Evolutionary conservation across 73 alveolate species (phyloP).

Genomic region (Stentor roeselii): DNA sequence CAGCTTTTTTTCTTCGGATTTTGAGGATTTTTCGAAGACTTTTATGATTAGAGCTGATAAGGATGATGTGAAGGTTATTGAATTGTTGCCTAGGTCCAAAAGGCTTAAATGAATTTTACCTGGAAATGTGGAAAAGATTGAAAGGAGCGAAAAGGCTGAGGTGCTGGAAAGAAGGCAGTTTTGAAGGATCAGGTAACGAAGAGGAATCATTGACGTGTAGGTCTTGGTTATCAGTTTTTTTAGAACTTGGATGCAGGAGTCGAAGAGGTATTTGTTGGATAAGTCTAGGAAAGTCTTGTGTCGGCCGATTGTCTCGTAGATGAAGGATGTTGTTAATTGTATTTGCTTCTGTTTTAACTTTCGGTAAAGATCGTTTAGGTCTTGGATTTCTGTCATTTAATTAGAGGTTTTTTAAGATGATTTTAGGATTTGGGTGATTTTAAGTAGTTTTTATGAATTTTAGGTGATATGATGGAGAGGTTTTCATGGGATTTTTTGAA

Average conservation of each 20-base stretch:
- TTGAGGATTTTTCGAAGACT: background rate
- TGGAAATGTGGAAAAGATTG: background rate
- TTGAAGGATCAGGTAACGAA: background rate
- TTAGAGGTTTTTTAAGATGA: too few relatives aligned
- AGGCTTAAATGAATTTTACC: background rate
- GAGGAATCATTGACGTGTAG: background rate
- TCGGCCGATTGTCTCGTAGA: background rate
- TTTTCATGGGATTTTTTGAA: too few relatives aligned
- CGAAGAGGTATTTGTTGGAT: constrained; percentile 14
- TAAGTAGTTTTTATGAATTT: too few relatives aligned
- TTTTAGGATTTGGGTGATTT: too few relatives aligned
- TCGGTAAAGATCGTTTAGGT: background rate
- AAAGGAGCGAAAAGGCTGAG: background rate
- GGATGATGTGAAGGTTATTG: background rate
- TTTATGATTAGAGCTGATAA: background rate
- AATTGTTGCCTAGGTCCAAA: background rate
- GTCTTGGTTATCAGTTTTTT: background rate
- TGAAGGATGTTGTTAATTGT: background rate
- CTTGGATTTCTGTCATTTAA: background rate
- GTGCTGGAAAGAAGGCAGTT: background rate
- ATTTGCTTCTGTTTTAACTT: background rate
- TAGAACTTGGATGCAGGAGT: background rate
- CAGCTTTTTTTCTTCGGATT: background rate
- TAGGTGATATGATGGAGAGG: too few relatives aligned
- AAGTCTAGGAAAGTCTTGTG: constrained; percentile 14